phyloP scores from a whole-genome alignment of 1,139 yeast species.

The Eremothecium sinecaudum region DNA sequence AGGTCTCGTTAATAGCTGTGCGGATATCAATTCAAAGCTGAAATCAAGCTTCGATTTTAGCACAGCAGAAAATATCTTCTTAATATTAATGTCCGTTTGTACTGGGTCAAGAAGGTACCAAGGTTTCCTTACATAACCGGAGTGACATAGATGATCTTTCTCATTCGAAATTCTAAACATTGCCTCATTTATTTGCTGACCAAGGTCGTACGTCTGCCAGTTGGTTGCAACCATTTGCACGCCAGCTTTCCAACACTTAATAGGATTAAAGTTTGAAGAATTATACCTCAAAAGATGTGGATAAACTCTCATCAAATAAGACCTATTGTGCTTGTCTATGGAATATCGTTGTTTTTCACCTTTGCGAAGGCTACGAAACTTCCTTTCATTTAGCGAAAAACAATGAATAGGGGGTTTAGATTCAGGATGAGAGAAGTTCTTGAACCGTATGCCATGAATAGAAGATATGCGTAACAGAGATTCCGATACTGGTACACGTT shows the following conservation, averaged over 20 bases:
- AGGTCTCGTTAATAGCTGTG: conserved; percentile 74
- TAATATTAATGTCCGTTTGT: conserved; percentile 22
- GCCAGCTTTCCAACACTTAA: conserved; percentile 73
- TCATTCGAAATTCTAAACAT: conserved; percentile 52
- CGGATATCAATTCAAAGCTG: conserved; percentile 56
- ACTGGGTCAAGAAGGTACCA: conserved; percentile 23
- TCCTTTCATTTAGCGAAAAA: conserved; percentile 76
- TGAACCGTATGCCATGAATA: conserved; percentile 62
- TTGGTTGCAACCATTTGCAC: conserved; percentile 93
- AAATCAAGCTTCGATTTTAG: conserved; percentile 21
- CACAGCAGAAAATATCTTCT: conserved; percentile 15
- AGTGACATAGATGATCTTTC: conserved; percentile 21
- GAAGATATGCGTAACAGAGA: conserved; percentile 57
- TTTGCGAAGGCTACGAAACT: conserved; percentile 52
- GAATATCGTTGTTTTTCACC: conserved; percentile 46
- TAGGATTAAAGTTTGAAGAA: conserved; percentile 75
- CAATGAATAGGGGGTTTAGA: conserved; percentile 75
- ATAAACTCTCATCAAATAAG: conserved; percentile 70
- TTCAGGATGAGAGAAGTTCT: conserved; percentile 78
- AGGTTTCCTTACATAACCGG: conserved; percentile 80
- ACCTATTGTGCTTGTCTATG: conserved; percentile 66
- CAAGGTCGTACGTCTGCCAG: conserved; percentile 90
- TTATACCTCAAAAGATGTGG: conserved; percentile 72
- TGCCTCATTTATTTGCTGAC: conserved; percentile 85
- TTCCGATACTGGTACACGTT: conserved; percentile 35